These are phyloP conservation scores for Cystobasidiaceae sp. DNA, from an alignment of 1,284 basidiomycete species.

Conservation along the genomic window DNA sequence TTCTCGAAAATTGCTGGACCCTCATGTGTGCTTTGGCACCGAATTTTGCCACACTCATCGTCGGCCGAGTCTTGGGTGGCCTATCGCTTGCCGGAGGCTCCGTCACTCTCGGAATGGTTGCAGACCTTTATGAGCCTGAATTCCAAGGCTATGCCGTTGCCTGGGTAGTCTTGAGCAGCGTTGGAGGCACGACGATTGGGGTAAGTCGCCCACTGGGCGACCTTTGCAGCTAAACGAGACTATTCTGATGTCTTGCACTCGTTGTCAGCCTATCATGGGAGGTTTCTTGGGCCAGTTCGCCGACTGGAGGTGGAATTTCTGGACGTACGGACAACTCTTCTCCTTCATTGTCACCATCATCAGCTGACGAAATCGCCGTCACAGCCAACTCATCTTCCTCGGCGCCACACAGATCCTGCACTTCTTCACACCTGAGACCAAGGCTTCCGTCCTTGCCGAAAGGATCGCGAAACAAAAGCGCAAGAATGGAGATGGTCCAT, in stretches of 20 bases:
- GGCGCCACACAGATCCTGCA: slow-evolving; percentile 39
- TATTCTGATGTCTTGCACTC: too few species aligned
- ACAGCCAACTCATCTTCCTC: slow-evolving; percentile 34
- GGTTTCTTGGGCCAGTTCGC: not conserved
- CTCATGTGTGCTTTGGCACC: slow-evolving; percentile 43
- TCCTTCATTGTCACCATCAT: slow-evolving; percentile 48
- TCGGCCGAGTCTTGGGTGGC: slow-evolving; percentile 45
- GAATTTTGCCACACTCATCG: slow-evolving; percentile 44
- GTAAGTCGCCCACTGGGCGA: too few species aligned
- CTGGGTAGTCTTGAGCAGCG: slow-evolving; percentile 45
- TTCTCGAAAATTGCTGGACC: slow-evolving; percentile 47
- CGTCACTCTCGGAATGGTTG: slow-evolving; percentile 50
- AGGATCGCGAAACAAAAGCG: slow-evolving; percentile 47
- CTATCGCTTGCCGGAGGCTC: slow-evolving; percentile 47
- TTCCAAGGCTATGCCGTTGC: slow-evolving; percentile 46
- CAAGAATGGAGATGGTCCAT: slow-evolving; percentile 43
- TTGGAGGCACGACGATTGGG: slow-evolving; percentile 39
- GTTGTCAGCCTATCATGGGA: not conserved
- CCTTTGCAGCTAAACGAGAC: too few species aligned
- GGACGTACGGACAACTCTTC: slow-evolving; percentile 48
- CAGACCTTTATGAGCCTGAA: slow-evolving; percentile 45
- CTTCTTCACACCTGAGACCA: slow-evolving; percentile 49
- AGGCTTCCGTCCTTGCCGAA: slow-evolving; percentile 48
- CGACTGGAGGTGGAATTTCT: slow-evolving; percentile 32
- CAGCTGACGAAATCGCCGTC: slow-evolving; percentile 46